Evolutionary conservation across 352 stramenopile genomes (phyloP).

Genomic region (Phytophthora meadii): DNA sequence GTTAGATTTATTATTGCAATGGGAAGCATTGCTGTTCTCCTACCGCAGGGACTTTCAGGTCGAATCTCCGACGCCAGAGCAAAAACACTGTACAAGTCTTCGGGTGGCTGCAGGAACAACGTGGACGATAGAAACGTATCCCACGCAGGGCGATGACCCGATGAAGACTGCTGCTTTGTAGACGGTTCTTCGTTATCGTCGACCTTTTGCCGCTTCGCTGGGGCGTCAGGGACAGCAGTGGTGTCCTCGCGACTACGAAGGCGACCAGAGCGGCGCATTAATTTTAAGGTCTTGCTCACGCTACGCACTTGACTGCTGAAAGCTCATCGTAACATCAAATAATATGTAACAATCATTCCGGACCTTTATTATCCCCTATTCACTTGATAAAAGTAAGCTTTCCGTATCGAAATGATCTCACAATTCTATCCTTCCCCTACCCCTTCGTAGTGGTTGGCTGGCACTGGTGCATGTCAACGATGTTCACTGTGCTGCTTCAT

Average conservation of each 20-base stretch:
- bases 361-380: neutral
- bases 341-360: slow-evolving; percentile 10
- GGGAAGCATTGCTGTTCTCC: neutral
- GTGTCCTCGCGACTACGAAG: slow-evolving; percentile 23
- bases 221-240: neutral
- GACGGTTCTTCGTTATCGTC: neutral
- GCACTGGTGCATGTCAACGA: slow-evolving; percentile 16
- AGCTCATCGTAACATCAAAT: slow-evolving; percentile 3
- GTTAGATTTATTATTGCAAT: slow-evolving; percentile 9
- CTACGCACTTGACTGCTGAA: slow-evolving; percentile 1
- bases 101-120: slow-evolving; percentile 36
- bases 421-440: neutral
- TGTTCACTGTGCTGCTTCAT: slow-evolving; percentile 3
- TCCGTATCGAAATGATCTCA: slow-evolving; percentile 5
- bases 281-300: neutral
- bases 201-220: slow-evolving; percentile 22
- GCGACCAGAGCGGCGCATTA: slow-evolving; percentile 42
- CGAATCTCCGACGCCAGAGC: slow-evolving; percentile 44
- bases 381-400: slow-evolving; percentile 7
- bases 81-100: slow-evolving; percentile 61
- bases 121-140: slow-evolving; percentile 45
- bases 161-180: neutral
- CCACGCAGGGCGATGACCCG: slow-evolving; percentile 35
- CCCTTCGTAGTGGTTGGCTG: slow-evolving; percentile 23
- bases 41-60: slow-evolving; percentile 44